Evolutionary conservation across 495 filamentous ascomycete species (phyloP), one percentile per base, ranked within the genome.

Genomic region (Penicillium goetzii): DNA sequence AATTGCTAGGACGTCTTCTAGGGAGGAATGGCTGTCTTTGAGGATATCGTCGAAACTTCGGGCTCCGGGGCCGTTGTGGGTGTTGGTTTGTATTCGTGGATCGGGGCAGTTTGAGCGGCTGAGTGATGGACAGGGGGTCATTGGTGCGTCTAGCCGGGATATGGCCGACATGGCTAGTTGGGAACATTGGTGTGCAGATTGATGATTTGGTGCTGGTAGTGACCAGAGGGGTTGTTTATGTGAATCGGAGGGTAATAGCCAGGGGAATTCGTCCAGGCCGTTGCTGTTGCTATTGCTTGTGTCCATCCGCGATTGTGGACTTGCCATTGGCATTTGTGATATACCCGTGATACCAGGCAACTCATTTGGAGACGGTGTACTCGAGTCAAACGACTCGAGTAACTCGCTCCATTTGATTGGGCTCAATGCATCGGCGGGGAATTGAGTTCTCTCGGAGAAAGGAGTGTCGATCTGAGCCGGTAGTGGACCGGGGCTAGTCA

Each of bases 21-120:
- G 56, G 23, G 56, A 58, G 17, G 28, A 58, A 45, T 58, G 56
- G 23, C 56, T 58, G 56, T 58, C 56, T 30, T 45, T 58, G 56
- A 58, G 56, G 23, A 58, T 58, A n/a, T 58, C 56, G 56, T 58
- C 56, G 56, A 58, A 58, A 19, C 56, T 58, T 25, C 56, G 56
- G 23, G 56, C 19, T 45, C 56, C 56, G 38, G 56, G 23, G 23
- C 36, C 54, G 28, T 26, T 28, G 19, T 57, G 30, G 30, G 34
- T 45, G 55, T 26, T 25, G 11, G 36, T 40, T 43, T 43, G 40
- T 43, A 43, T 43, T 19, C 40, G 17, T 43, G 17, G 40, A 8
- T 43, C 40, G 7, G 40, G 6, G 40, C 40, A 19, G 17, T 43
- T 43, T 19, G 17, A 19, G 40, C 40, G 40, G 32, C 38, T 41